Evolutionary conservation across 768 basidiomycete species (phyloP), one percentile per base, ranked within the genome.

Genomic region (Hydnomerulius pinastri): DNA sequence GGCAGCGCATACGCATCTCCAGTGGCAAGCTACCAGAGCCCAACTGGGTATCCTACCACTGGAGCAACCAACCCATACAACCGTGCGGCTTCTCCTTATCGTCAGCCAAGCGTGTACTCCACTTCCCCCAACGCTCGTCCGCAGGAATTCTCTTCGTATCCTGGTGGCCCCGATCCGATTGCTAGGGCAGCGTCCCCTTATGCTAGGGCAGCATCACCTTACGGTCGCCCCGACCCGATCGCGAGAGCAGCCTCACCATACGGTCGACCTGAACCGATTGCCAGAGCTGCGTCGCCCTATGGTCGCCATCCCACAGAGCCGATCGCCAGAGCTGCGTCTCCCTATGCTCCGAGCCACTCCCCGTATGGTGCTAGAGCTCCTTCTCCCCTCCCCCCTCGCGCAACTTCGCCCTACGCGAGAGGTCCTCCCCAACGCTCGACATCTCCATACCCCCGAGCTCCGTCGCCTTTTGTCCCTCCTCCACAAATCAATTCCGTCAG

Each of bases 121-220:
- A 57, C 32, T 20, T 82, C 81, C 17, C 83, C 82, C 12, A 79
- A 77, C 55, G 60, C 76, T 54, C 77, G 78, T 15, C 64, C 79
- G 35, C 69, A 71, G 13, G 79, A 82, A 28, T 60, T 78, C 66
- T 58, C 69, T 32, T 61, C 63, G 47, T 75, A 79, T 30, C 69
- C 74, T 28, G 65, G 68, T 18, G 71, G 67, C 3, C 66, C 67
- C 2, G 67, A 69, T 39, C 67, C 67, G 62, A 58, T 70, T 33
- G 56, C 57, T 13, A 47, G 66, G 18, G 62, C 68, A 21, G 51
- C 68, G 2, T 69, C 72, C 13, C 70, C 71, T 4, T 73, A 71
- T 53, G 66, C 65, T n/a, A 30, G 48, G 17, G 45, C 40, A 13
- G 29, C 44, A 6, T 45, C 67, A 36, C 63, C 66, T 11, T 67